These are phyloP conservation scores for Sordariomycetes sp. DNA, from an alignment of 2,329 filamentous ascomycete genomes.

Conservation along the genomic window DNA sequence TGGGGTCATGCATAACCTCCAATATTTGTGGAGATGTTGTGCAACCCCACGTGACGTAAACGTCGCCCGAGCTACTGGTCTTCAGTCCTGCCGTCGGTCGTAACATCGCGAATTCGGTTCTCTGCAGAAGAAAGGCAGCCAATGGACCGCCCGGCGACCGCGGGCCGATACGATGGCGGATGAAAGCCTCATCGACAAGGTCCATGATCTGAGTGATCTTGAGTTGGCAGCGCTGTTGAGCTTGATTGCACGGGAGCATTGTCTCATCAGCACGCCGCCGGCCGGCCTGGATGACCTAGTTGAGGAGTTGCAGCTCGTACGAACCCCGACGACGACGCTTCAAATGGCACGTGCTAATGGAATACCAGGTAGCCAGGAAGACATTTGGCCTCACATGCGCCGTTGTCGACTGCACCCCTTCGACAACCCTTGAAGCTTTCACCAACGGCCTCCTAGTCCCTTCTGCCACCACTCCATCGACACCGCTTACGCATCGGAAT, in stretches of 20 bases:
- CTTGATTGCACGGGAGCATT: slow-evolving; percentile 75
- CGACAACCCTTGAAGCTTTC: slow-evolving; percentile 76
- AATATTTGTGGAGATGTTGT: slow-evolving; percentile 7
- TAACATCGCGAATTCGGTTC: background rate
- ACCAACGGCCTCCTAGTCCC: slow-evolving; percentile 55
- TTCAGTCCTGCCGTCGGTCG: background rate
- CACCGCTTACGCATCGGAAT: too few species aligned
- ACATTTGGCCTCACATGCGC: slow-evolving; percentile 65
- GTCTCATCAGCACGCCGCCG: slow-evolving; percentile 68
- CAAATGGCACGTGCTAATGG: background rate
- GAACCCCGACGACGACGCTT: background rate
- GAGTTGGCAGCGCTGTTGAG: slow-evolving; percentile 81
- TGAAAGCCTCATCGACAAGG: slow-evolving; percentile 53
- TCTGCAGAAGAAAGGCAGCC: slow-evolving; percentile 3
- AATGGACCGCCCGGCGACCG: slow-evolving; percentile 4
- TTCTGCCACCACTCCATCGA: too few species aligned
- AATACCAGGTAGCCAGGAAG: slow-evolving; percentile 50
- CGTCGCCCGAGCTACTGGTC: slow-evolving; percentile 4
- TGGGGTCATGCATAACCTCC: slow-evolving; percentile 18
- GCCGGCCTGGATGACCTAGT: slow-evolving; percentile 58
- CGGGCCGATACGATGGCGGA: slow-evolving; percentile 43
- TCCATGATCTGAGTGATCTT: slow-evolving; percentile 75
- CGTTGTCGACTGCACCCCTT: slow-evolving; percentile 62
- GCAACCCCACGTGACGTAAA: slow-evolving; percentile 17
- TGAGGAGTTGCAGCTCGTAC: slow-evolving; percentile 63